Base-by-base conservation (phyloP, 768 basidiomycete species). In the Tricholoma bakamatsutake region DNA sequence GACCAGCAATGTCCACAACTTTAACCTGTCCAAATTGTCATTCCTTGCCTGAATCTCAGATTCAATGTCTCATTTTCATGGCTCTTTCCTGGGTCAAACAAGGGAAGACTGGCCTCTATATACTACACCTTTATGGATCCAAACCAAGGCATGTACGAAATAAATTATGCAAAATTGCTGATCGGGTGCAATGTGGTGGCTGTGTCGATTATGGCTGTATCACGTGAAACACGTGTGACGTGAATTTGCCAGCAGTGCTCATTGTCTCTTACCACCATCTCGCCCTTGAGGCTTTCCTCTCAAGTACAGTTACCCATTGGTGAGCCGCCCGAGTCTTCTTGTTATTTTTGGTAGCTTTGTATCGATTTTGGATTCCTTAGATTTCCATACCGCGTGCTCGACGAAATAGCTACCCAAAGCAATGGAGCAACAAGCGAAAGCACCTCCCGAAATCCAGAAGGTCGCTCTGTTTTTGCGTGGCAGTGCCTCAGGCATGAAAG, bases 401-500 rank as follows among this genome's bases (percentile, higher is more conserved):
- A 8, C 63, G 59, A 40, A 73, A 66, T 65, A 75, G 69, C 3
- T 35, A 30, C 2, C 30, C 40, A 28, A 18, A 42, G 31, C 24
- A 55, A 80, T 80, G 77, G 87, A 92, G 60, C 87, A 90, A 63
- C 91, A 93, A 69, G 76, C 77, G 33, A 85, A 82, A 67, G 93
- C 94, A 13, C 83, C 93, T 11, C 79, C 84, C 46, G 87, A 95
- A 51, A 73, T 92, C 50, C 84, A 85, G 63, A 87, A 85, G 64
- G 85, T 94, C 49, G 90, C 90, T 53, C 82, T 90, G 61, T 99
- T 90, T 66, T 76, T 99, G 50, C 84, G 97, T 45, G 86, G 89
- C 61, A 86, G 88, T 62, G 87, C 85, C 64, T 79, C 91, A 12
- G 92, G 92, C 2, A 84, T 98, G 64, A 98, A 97, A 76, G 81